Conservation (phyloP, 1,284 basidiomycete species). For the Leccinum subrobustum region DNA sequence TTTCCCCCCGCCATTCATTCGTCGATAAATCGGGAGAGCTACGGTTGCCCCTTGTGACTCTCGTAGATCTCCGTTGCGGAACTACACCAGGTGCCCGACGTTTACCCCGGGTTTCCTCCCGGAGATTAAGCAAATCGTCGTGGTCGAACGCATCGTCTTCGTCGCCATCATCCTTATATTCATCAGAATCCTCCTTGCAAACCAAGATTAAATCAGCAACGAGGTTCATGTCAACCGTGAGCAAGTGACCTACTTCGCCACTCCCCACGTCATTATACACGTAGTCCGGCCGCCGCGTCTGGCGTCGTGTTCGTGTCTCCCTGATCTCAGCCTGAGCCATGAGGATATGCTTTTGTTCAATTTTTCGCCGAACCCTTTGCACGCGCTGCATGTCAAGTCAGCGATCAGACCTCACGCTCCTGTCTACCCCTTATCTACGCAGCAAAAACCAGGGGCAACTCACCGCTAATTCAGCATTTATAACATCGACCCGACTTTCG, state of each 20-base stretch:
- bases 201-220: slow-evolving; percentile 19
- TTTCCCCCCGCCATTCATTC: slow-evolving; percentile 67
- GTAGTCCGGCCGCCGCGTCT: slow-evolving; percentile 72
- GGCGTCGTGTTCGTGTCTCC: slow-evolving; percentile 70
- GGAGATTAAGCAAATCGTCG: slow-evolving; percentile 44
- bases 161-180: slow-evolving; percentile 65
- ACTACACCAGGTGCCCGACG: slow-evolving; percentile 35
- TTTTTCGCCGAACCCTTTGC: slow-evolving; percentile 61
- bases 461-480: slow-evolving; percentile 69
- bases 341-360: slow-evolving; percentile 63
- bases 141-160: slow-evolving; percentile 58
- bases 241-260: slow-evolving; percentile 51
- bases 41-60: slow-evolving; percentile 52
- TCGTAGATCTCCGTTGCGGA: slow-evolving; percentile 61
- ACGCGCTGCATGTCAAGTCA: slow-evolving; percentile 53
- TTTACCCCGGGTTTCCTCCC: slow-evolving; percentile 36
- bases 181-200: slow-evolving; percentile 60
- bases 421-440: slow-evolving; percentile 16
- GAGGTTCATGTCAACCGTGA: slow-evolving; percentile 9
- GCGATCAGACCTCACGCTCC: slow-evolving; percentile 24
- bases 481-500: slow-evolving; percentile 58
- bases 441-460: slow-evolving; percentile 35
- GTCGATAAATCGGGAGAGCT: slow-evolving; percentile 49
- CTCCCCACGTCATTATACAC: slow-evolving; percentile 66
- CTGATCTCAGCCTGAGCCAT: slow-evolving; percentile 73